Conservation (phyloP, 2,329 filamentous ascomycete species). For the Talaromyces islandicus region DNA sequence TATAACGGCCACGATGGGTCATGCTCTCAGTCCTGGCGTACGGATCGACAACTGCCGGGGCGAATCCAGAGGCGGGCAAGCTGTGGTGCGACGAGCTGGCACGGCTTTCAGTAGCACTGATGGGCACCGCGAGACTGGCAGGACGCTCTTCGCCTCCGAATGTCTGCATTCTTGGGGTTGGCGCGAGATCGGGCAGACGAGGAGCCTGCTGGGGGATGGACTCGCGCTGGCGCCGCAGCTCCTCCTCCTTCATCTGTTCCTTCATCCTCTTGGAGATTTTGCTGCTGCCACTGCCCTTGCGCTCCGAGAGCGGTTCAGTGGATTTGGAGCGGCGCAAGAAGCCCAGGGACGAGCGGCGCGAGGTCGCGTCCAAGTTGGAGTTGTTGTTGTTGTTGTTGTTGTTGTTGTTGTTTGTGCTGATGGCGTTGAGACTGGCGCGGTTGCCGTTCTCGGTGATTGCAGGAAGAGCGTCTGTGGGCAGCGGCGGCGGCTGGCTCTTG, state of each 20-base stretch:
- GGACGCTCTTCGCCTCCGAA: constrained; percentile 60
- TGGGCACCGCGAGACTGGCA: constrained; percentile 33
- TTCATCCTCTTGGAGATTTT: constrained; percentile 33
- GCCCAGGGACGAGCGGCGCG: constrained; percentile 47
- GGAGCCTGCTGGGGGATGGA: constrained; percentile 56
- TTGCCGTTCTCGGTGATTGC: constrained; percentile 29
- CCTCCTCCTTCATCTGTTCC: constrained; percentile 42
- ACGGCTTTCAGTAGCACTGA: constrained; percentile 32
- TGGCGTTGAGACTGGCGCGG: not conserved
- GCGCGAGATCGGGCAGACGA: constrained; percentile 44
- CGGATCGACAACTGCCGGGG: constrained; percentile 49
- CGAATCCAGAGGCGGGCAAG: constrained; percentile 18
- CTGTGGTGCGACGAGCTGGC: constrained; percentile 51
- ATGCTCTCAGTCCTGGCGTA: constrained; percentile 88
- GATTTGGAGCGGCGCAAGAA: constrained; percentile 65
- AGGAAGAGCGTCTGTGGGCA: constrained; percentile 23
- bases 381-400: constrained; percentile 2
- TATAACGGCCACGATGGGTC: constrained; percentile 92
- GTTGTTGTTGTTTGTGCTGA: not conserved
- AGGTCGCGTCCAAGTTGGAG: constrained; percentile 16
- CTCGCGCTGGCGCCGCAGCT: constrained; percentile 51
- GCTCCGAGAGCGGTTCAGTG: constrained; percentile 54
- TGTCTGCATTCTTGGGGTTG: constrained; percentile 45
- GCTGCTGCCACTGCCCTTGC: constrained; percentile 30
- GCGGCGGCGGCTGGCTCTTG: constrained; percentile 20